Evolutionary conservation across 495 filamentous ascomycete genomes (phyloP).

Genomic region (Hyaloscypha finlandica): DNA sequence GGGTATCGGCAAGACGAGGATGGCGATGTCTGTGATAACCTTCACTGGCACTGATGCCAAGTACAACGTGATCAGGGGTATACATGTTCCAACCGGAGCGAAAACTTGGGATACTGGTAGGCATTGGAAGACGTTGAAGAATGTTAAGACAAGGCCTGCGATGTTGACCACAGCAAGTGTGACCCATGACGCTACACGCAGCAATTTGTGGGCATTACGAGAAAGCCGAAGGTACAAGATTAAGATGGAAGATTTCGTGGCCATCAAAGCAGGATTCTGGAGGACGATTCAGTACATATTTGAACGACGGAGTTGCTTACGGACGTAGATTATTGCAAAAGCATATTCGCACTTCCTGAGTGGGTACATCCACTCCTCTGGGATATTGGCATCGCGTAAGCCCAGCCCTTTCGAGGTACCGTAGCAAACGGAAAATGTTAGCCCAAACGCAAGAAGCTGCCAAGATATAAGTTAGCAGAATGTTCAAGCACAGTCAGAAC

Average conservation of each 20-base stretch:
- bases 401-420: conserved; percentile 71
- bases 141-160: conserved; percentile 67
- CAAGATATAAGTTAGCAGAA: background rate
- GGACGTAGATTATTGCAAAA: conserved; percentile 9
- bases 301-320: background rate
- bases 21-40: conserved; percentile 19
- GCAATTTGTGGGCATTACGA: conserved; percentile 3
- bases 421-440: conserved; percentile 73
- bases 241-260: conserved; percentile 83
- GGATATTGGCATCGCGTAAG: conserved; percentile 66
- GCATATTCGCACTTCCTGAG: conserved; percentile 11
- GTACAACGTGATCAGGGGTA: conserved; percentile 16
- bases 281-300: background rate
- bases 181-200: conserved; percentile 14
- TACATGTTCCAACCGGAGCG: conserved; percentile 9
- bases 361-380: conserved; percentile 4
- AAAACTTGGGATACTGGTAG: conserved; percentile 56
- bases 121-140: conserved; percentile 88
- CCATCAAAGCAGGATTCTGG: conserved; percentile 78
- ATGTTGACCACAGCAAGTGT: conserved; percentile 23
- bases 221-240: conserved; percentile 45
- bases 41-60: conserved; percentile 20
- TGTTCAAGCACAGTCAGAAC: background rate
- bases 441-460: conserved; percentile 62
- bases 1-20: conserved; percentile 57